Percentiles rank a stretch among this genome's conserved stretches.
Evolutionary conservation across 2,329 filamentous ascomycete genomes (phyloP).

Genomic region (Calonectria multiphialidica): DNA sequence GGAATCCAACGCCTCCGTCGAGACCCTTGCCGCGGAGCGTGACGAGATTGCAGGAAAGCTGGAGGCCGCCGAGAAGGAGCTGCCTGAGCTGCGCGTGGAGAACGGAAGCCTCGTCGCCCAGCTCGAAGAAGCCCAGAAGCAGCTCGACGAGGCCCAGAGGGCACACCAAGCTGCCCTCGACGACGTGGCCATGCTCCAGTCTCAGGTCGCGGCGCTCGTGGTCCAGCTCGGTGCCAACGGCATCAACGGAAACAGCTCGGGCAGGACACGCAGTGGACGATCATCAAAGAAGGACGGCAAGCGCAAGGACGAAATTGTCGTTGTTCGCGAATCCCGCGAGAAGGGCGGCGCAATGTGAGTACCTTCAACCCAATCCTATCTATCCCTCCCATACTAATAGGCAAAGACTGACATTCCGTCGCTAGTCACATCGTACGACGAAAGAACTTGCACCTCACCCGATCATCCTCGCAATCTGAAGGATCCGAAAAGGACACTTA

Average conservation of each 20-base stretch:
- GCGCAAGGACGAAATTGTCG: constrained; percentile 40
- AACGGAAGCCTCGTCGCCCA: constrained; percentile 41
- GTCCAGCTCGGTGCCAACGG: constrained; percentile 31
- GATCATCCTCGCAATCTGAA: constrained; percentile 29
- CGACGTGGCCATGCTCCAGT: constrained; percentile 34
- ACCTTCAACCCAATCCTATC: background rate
- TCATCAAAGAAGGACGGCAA: constrained; percentile 43
- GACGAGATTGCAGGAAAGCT: constrained; percentile 42
- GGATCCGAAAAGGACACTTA: constrained; percentile 20
- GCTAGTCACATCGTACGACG: constrained; percentile 27
- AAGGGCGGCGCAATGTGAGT: constrained; percentile 41
- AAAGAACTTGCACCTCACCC: constrained; percentile 22
- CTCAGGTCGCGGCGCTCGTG: constrained; percentile 35
- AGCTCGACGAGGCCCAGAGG: constrained; percentile 38
- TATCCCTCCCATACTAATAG: background rate
- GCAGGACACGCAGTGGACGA: constrained; percentile 30
- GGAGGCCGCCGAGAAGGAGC: constrained; percentile 35
- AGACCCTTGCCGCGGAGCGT: constrained; percentile 26
- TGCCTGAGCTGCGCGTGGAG: constrained; percentile 37
- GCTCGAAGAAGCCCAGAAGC: constrained; percentile 25
- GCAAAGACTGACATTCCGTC: constrained; percentile 19
- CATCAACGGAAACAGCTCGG: background rate
- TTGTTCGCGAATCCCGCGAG: constrained; percentile 40
- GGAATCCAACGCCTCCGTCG: constrained; percentile 24
- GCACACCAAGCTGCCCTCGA: constrained; percentile 35